Conservation (phyloP, 1,284 basidiomycete genomes). For the Phellopilus nigrolimitatus region DNA sequence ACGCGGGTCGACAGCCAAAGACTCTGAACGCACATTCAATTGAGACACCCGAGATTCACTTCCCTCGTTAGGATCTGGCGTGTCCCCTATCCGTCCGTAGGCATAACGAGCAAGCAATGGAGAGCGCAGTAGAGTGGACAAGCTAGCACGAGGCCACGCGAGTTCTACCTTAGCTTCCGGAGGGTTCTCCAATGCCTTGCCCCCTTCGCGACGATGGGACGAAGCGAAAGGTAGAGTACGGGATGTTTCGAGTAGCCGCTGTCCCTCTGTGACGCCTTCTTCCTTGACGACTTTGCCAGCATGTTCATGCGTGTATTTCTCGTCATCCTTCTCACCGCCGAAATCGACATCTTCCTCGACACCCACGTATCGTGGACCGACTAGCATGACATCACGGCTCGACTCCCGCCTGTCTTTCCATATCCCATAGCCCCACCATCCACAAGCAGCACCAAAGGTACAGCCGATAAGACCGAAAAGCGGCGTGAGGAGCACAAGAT, state of each 20-base stretch:
- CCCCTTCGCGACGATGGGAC: not conserved
- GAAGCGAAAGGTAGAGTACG: no score
- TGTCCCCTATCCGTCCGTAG: not conserved
- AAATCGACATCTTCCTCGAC: constrained; percentile 1
- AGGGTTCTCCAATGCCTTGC: not conserved
- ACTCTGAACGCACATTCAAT: not conserved
- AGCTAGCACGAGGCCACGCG: not conserved
- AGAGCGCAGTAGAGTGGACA: constrained; percentile 4
- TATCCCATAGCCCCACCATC: constrained; percentile 13
- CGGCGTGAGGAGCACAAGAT: constrained; percentile 37
- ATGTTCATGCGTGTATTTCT: not conserved
- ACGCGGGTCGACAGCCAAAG: not conserved
- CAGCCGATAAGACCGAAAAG: constrained; percentile 37
- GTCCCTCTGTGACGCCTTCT: not conserved
- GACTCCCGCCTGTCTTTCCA: constrained; percentile 4
- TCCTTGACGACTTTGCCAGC: not conserved
- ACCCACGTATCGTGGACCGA: constrained; percentile 8
- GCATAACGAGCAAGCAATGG: not conserved
- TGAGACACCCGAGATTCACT: not conserved
- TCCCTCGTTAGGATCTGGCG: not conserved
- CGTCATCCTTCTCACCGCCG: not conserved
- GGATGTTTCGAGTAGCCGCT: not conserved
- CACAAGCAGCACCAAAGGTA: constrained; percentile 28
- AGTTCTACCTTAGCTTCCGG: not conserved
- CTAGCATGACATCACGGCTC: not conserved